Percentiles rank a stretch among this genome's conserved stretches.
Evolutionary conservation across 164 flowering plant species (phyloP).

Genomic region (grape (Vitis vinifera)): DNA sequence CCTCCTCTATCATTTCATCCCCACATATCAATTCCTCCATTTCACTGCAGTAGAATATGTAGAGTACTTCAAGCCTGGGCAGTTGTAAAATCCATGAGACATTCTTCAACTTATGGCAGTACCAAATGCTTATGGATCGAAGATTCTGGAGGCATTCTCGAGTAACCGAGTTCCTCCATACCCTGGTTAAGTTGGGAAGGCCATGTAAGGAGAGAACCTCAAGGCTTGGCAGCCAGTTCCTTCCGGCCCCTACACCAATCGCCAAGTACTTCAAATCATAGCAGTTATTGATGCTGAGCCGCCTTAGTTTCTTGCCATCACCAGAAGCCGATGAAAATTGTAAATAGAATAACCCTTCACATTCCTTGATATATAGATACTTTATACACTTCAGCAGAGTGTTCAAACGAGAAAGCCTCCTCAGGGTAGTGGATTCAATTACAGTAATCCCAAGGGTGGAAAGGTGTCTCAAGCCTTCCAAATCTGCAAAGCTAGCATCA

Average conservation of each 20-base stretch:
- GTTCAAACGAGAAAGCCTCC: constrained; percentile 13
- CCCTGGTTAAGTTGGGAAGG: constrained; percentile 25
- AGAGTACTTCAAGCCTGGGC: constrained; percentile 27
- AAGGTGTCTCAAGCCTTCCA: constrained; percentile 24
- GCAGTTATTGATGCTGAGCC: constrained; percentile 35
- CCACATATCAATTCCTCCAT: constrained; percentile 28
- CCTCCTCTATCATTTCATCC: constrained; percentile 8
- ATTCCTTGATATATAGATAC: constrained; percentile 25
- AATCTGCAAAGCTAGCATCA: constrained; percentile 20
- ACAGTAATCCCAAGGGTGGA: constrained; percentile 31
- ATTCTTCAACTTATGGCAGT: constrained; percentile 35
- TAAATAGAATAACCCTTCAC: constrained; percentile 21
- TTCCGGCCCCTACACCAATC: constrained; percentile 18
- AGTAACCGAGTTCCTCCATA: constrained; percentile 26
- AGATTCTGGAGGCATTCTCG: constrained; percentile 25
- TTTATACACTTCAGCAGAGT: constrained; percentile 21
- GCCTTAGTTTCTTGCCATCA: constrained; percentile 23
- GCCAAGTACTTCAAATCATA: constrained; percentile 23
- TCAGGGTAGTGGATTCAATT: constrained; percentile 10
- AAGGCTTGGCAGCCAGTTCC: constrained; percentile 33
- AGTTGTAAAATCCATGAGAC: constrained; percentile 34
- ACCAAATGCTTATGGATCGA: constrained; percentile 24
- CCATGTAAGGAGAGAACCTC: constrained; percentile 28
- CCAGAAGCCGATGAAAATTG: constrained; percentile 12
- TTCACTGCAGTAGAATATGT: constrained; percentile 28